Percentiles rank a stretch among this genome's conserved stretches.
These are phyloP conservation scores for Paradendryphiella salina DNA, from an alignment of 2,329 filamentous ascomycete genomes.

Conservation along the genomic window DNA sequence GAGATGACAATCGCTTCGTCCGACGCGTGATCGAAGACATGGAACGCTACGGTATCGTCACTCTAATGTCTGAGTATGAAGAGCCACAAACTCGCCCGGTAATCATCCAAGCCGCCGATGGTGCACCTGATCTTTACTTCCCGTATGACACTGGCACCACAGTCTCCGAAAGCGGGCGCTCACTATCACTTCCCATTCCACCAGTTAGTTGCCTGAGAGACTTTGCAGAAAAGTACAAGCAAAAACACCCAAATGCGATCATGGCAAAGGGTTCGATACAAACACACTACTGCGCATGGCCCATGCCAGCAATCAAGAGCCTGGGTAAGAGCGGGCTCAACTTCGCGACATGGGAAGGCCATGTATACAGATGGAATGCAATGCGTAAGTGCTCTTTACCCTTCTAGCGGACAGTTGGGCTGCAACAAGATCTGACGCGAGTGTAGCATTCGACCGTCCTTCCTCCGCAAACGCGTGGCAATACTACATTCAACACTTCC, in stretches of 20 bases:
- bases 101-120: slow-evolving; percentile 29
- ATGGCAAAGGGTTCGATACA: slow-evolving; percentile 18
- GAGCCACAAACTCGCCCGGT: slow-evolving; percentile 30
- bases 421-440: not conserved
- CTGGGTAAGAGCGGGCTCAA: slow-evolving; percentile 25
- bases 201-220: slow-evolving; percentile 20
- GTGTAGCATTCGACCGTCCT: slow-evolving; percentile 34
- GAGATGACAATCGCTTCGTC: slow-evolving; percentile 34
- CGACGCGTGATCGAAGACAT: slow-evolving; percentile 31
- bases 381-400: slow-evolving; percentile 28
- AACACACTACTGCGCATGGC: slow-evolving; percentile 40
- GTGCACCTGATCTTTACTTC: slow-evolving; percentile 33
- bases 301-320: slow-evolving; percentile 34
- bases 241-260: slow-evolving; percentile 25
- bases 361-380: slow-evolving; percentile 37
- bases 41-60: slow-evolving; percentile 33
- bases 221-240: slow-evolving; percentile 24
- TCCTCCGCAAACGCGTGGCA: slow-evolving; percentile 38
- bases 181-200: slow-evolving; percentile 23
- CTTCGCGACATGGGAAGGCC: slow-evolving; percentile 36
- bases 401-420: not conserved
- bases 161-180: slow-evolving; percentile 12
- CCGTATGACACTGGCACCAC: slow-evolving; percentile 25
- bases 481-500: slow-evolving; percentile 35
- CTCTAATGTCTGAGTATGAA: slow-evolving; percentile 21